phyloP scores from a whole-genome alignment of 1,284 basidiomycete species.

The Cutaneotrichosporon daszewskae region DNA sequence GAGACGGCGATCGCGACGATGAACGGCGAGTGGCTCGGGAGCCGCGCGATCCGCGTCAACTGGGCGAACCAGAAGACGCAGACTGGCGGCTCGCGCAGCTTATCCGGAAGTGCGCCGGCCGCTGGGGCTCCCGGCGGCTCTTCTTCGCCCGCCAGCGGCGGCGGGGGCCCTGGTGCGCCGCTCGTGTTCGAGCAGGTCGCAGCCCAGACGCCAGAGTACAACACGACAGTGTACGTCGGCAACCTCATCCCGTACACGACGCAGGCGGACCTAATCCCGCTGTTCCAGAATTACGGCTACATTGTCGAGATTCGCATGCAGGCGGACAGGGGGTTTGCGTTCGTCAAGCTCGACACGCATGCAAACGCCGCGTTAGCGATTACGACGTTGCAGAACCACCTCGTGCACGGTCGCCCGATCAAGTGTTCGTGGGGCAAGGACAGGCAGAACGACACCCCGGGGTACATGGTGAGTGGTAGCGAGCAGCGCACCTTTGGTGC shows the following conservation, averaged over 20 bases:
- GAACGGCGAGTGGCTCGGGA: constrained; percentile 99
- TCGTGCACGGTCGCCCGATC: constrained; percentile 90
- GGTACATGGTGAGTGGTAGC: constrained; percentile 18
- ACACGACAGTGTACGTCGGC: constrained; percentile 95
- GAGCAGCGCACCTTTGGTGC: too few relatives aligned
- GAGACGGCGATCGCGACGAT: constrained; percentile 97
- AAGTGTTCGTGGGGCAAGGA: constrained; percentile 99
- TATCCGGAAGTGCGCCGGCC: too few relatives aligned
- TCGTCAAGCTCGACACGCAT: constrained; percentile 95
- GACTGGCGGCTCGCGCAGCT: constrained; percentile 52
- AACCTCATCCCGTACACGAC: constrained; percentile 95
- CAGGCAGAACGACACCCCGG: constrained; percentile 47
- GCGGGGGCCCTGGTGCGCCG: constrained; percentile 64
- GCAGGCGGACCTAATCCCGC: constrained; percentile 88
- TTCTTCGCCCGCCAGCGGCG: constrained; percentile 4
- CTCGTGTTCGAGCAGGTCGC: constrained; percentile 81
- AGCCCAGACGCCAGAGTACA: constrained; percentile 80
- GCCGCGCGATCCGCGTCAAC: constrained; percentile 95
- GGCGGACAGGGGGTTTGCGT: constrained; percentile 94
- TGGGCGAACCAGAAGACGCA: constrained; percentile 98
- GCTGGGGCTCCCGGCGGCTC: constrained; percentile 12
- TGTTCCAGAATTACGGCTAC: constrained; percentile 91
- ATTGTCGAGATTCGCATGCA: constrained; percentile 98
- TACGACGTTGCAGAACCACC: constrained; percentile 86
- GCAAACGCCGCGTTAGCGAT: constrained; percentile 97